Conservation (phyloP, 352 stramenopile genomes). For the Phytophthora lateralis region DNA sequence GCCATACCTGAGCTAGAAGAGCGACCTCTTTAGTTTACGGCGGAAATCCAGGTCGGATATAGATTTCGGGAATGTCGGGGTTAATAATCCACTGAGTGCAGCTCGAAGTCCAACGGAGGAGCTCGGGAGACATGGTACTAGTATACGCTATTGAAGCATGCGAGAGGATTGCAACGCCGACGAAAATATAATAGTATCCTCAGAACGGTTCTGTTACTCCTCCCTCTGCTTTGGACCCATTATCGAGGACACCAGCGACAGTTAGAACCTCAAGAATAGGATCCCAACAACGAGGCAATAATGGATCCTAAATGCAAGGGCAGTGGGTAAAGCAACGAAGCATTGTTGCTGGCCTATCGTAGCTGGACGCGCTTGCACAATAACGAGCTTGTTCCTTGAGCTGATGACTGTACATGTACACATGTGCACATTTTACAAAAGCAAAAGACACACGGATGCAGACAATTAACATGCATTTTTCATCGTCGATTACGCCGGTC, state of each 20-base stretch:
- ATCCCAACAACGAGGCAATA: constrained; percentile 6
- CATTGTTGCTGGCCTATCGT: too few species aligned
- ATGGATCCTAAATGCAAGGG: constrained; percentile 3
- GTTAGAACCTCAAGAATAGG: too few species aligned
- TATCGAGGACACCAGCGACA: too few species aligned
- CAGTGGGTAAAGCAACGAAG: not conserved
- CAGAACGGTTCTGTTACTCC: not conserved
- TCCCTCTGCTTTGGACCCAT: not conserved
- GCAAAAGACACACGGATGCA: not conserved
- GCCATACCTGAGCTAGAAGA: not conserved
- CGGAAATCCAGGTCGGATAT: not conserved
- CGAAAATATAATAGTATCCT: not conserved
- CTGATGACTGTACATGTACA: too few species aligned
- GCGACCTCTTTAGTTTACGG: not conserved
- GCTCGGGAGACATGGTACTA: not conserved
- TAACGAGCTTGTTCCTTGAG: too few species aligned
- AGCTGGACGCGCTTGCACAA: too few species aligned
- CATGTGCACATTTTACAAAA: not conserved
- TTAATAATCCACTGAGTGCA: not conserved
- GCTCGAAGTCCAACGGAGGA: not conserved
- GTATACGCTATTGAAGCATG: not conserved
- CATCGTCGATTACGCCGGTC: constrained; percentile 9
- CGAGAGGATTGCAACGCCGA: not conserved
- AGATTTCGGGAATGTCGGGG: too few species aligned
- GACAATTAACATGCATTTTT: not conserved